A percentile compares a stretch with the other conserved stretches of the same genome.
Evolutionary conservation across 2,329 filamentous ascomycete genomes (phyloP).

Genomic region (Chalara sp.): DNA sequence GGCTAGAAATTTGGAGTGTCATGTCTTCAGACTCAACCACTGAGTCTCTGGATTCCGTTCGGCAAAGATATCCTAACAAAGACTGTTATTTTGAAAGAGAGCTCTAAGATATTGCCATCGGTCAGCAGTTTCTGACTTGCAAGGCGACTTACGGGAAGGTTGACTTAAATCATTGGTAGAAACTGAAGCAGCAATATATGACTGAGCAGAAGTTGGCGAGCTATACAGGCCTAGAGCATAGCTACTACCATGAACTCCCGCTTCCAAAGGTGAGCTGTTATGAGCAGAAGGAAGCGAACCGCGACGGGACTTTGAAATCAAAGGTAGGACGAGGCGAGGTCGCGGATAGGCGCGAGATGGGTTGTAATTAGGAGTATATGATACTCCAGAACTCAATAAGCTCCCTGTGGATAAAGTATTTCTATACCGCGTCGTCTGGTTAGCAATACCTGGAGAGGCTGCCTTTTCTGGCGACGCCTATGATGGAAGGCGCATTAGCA

Average conservation of each 20-base stretch:
- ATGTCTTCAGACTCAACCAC: too few relatives aligned
- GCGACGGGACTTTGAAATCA: neutral
- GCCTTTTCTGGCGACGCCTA: too few relatives aligned
- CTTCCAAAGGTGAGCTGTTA: neutral
- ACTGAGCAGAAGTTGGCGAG: constrained; percentile 15
- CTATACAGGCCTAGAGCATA: constrained; percentile 5
- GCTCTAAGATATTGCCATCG: neutral
- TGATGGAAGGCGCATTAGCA: too few relatives aligned
- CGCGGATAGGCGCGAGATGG: neutral
- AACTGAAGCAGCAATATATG: constrained; percentile 13
- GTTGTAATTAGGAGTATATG: neutral
- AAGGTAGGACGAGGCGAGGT: neutral
- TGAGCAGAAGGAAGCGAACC: neutral
- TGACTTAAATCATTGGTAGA: constrained; percentile 12
- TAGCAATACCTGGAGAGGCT: too few relatives aligned
- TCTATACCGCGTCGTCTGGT: too few relatives aligned
- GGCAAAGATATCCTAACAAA: neutral
- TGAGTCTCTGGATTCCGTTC: neutral
- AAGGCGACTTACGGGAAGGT: neutral
- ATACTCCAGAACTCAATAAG: neutral
- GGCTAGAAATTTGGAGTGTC: too few relatives aligned
- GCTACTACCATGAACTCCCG: neutral
- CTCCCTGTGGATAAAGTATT: neutral
- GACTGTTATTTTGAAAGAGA: neutral
- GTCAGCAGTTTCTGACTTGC: neutral